Evolutionary conservation across 345 rosid genomes (phyloP), one percentile per base, ranked within the genome.

Genomic region (Barbarea vulgaris): DNA sequence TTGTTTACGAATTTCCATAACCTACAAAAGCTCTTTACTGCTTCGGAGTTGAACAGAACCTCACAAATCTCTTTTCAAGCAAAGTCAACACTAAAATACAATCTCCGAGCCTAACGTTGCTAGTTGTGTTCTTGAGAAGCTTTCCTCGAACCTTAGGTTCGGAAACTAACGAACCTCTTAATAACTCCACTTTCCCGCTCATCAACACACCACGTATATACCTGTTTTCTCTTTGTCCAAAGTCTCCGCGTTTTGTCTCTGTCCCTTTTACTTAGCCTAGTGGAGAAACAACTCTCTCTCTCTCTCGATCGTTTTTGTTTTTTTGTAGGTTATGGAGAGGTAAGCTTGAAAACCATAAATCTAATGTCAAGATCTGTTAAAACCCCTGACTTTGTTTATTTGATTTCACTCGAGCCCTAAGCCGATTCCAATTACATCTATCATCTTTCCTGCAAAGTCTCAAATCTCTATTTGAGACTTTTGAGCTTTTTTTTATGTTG

Each of bases 121-220:
- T 1, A 70, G 52, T 77, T 69, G 75, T 53, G 53, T 34, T 39
- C 30, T 7, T 13, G 51, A 60, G 37, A 76, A 8, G 21, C 72
- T 77, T n/a, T 9, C 2, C 48, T 74, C 87, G 81, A 81, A 75
- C 25, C 85, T 84, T 14, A 42, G 85, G 76, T 59, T 79, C 72
- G 65, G 56, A 77, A 0, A 1, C 0, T 11, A 76, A 61, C 72
- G 30, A 81, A 75, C 81, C 63, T 69, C 70, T 24, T 9, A 6
- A 42, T 42, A 42, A 42, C 48, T 42, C 8, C 48, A 14, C 42
- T 67, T 81, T 85, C 87, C 84, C 84, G 85, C 91, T 75, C 67
- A 42, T 18, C 46, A 1, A 64, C 56, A 64, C 71, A 54, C 64
- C 71, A 54, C 64, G 48, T 73, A 64, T 42, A 42, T 73, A 44